phyloP scores from a whole-genome alignment of 2,329 filamentous ascomycete species.

The Pseudogymnoascus sp. region DNA sequence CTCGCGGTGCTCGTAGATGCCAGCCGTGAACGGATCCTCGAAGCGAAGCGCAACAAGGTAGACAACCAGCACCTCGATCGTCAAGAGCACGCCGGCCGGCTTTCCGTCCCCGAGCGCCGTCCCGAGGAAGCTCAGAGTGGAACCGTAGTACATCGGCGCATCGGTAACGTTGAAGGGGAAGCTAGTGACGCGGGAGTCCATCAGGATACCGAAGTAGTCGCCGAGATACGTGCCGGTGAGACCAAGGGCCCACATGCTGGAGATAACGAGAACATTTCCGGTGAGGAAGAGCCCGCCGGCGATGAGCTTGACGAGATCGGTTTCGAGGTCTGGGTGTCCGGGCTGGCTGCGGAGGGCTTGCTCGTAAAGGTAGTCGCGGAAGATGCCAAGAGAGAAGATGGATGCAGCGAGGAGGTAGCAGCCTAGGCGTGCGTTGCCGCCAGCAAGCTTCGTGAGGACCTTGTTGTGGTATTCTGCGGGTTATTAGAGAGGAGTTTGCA shows the following conservation, averaged over 20 bases:
- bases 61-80: slow-evolving; percentile 64
- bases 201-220: slow-evolving; percentile 97
- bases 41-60: slow-evolving; percentile 77
- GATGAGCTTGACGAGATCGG: slow-evolving; percentile 50
- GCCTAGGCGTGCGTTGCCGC: slow-evolving; percentile 67
- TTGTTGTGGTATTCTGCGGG: slow-evolving; percentile 81
- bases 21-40: slow-evolving; percentile 91
- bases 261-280: slow-evolving; percentile 80
- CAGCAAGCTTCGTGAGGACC: slow-evolving; percentile 78
- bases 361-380: slow-evolving; percentile 86
- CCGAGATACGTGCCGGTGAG: slow-evolving; percentile 94
- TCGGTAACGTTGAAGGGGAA: slow-evolving; percentile 92
- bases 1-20: slow-evolving; percentile 86
- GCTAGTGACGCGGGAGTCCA: slow-evolving; percentile 88
- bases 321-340: slow-evolving; percentile 64
- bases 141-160: slow-evolving; percentile 95
- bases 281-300: slow-evolving; percentile 65
- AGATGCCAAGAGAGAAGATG: slow-evolving; percentile 87
- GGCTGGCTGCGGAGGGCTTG: slow-evolving; percentile 71
- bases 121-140: slow-evolving; percentile 85
- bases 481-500: slow-evolving; percentile 14
- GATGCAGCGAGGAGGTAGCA: slow-evolving; percentile 84
- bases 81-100: slow-evolving; percentile 76
- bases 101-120: slow-evolving; percentile 79
- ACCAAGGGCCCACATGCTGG: slow-evolving; percentile 85